Evolutionary conservation across 2,329 filamentous ascomycete species (phyloP), one percentile per base, ranked within the genome.

Genomic region (Diplodia intermedia): DNA sequence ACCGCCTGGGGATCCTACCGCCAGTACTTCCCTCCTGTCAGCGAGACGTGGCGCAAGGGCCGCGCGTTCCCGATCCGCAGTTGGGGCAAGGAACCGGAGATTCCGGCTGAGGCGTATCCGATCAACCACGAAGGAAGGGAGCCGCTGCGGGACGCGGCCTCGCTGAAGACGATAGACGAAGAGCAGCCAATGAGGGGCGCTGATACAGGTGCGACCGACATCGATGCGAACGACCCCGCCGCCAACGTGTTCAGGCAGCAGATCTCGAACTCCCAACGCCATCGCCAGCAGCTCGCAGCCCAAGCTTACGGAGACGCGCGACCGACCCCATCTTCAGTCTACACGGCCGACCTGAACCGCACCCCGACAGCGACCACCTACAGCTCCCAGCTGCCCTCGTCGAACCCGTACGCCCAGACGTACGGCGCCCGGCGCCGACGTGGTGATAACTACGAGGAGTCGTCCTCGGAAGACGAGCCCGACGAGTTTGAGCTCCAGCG

Each of bases 11-110:
- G 81, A 36, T 78, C 85, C 1, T 88, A 88, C 71, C 81, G 85
- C 55, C 86, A 88, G 73, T 88, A 88, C 73, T 88, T 88, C 76
- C 86, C 86, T 20, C 78, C 86, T 0, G 75, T 88, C 11, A 79
- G 77, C 49, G 84, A 88, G 72, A 79, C 84, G 5, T 86, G 84
- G 84, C 82, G 81, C 69, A 88, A 88, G 73, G 86, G 86, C 11
- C 83, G 86, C 11, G 86, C 86, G 29, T 85, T 87, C 72, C 84
- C 86, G 1, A 87, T 88, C 71, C 82, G 86, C 26, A 81, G 80
- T 31, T 88, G 86, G 86, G 86, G 84, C n/a, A 80, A 77, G 14
- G 80, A 81, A 49, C 82, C 83, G 4, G 72, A 74, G 4, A 73
- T 74, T 4, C 78, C 77, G 7, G 73, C 74, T 18, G 66, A 67